These are phyloP conservation scores for Cyclostephanos invisitatus DNA, from an alignment of 108 stramenopile species.

Conservation along the genomic window DNA sequence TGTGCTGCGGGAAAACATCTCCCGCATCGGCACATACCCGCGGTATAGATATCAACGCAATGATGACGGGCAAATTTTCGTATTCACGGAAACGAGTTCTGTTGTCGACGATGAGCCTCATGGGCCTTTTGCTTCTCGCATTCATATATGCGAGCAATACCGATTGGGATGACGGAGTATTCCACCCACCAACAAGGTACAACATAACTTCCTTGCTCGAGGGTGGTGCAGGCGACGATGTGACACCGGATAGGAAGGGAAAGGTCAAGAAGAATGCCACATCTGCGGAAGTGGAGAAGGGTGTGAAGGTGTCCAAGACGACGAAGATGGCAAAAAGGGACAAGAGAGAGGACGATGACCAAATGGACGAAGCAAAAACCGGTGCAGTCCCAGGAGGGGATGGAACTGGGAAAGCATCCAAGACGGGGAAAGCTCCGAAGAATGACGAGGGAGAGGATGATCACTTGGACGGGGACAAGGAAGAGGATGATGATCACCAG, in stretches of 20 bases:
- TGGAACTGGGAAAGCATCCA: background rate
- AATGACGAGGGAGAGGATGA: background rate
- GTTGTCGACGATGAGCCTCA: constrained; percentile 29
- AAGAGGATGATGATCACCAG: background rate
- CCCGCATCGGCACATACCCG: constrained; percentile 13
- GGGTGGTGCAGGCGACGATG: constrained; percentile 18
- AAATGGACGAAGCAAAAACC: background rate
- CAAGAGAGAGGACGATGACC: background rate
- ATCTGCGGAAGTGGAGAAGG: background rate
- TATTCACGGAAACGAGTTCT: constrained; percentile 28
- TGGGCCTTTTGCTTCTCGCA: constrained; percentile 31
- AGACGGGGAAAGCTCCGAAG: background rate
- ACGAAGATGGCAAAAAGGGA: constrained; percentile 3
- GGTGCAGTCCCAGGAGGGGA: background rate
- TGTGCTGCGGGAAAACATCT: constrained; percentile 19
- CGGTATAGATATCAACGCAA: constrained; percentile 33
- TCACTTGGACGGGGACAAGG: background rate
- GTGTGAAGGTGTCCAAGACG: constrained; percentile 11
- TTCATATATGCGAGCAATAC: constrained; percentile 34
- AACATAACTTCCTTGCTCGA: constrained; percentile 42
- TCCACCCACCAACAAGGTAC: constrained; percentile 19
- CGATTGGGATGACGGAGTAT: constrained; percentile 28
- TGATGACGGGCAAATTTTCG: constrained; percentile 37
- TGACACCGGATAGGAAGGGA: background rate
- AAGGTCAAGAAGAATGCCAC: constrained; percentile 3